These are phyloP conservation scores for Fusarium ramigenum DNA, from an alignment of 2,329 filamentous ascomycete genomes.

Conservation along the genomic window DNA sequence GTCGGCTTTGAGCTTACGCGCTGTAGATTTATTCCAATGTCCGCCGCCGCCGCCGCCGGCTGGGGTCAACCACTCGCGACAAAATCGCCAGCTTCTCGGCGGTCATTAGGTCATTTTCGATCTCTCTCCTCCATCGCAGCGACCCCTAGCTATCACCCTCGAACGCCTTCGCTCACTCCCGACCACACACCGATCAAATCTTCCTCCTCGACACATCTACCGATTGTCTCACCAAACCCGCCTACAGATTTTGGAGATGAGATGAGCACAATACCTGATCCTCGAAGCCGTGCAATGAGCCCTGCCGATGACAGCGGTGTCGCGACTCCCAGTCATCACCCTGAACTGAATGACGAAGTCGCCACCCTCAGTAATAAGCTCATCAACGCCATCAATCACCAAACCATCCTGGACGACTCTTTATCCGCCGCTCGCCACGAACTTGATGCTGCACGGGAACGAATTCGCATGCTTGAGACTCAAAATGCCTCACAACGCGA, in stretches of 20 bases:
- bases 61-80: slow-evolving; percentile 57
- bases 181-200: slow-evolving; percentile 53
- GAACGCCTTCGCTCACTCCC: slow-evolving; percentile 47
- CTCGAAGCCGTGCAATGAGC: slow-evolving; percentile 63
- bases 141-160: slow-evolving; percentile 51
- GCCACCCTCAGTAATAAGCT: slow-evolving; percentile 93
- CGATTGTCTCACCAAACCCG: slow-evolving; percentile 51
- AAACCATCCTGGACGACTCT: slow-evolving; percentile 89
- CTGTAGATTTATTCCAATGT: slow-evolving; percentile 58
- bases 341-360: slow-evolving; percentile 76
- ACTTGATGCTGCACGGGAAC: slow-evolving; percentile 75
- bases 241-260: slow-evolving; percentile 63
- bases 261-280: slow-evolving; percentile 76
- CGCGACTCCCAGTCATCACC: slow-evolving; percentile 55
- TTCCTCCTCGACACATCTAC: slow-evolving; percentile 49
- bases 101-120: slow-evolving; percentile 60
- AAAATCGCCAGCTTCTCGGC: slow-evolving; percentile 40
- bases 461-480: slow-evolving; percentile 73
- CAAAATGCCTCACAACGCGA: slow-evolving; percentile 74
- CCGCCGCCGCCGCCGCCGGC: slow-evolving; percentile 58
- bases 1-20: slow-evolving; percentile 27
- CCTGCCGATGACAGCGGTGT: slow-evolving; percentile 51
- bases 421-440: slow-evolving; percentile 85
- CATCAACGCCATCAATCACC: slow-evolving; percentile 96
- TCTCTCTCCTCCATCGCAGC: slow-evolving; percentile 63